phyloP scores from a whole-genome alignment of 2,329 filamentous ascomycete species.

The Fusarium sublunatum region DNA sequence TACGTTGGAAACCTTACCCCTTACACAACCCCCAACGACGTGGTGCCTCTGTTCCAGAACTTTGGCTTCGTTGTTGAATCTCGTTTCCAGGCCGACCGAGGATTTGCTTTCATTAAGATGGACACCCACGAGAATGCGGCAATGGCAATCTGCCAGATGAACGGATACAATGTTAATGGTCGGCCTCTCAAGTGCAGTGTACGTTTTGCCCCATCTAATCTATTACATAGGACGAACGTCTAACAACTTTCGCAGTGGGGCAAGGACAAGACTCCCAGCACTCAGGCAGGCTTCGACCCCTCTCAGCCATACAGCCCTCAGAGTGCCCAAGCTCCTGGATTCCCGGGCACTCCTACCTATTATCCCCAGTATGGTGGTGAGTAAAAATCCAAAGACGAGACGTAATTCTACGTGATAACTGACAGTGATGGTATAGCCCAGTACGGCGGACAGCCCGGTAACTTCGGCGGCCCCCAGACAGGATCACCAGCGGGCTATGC shows the following conservation, averaged over 20 bases:
- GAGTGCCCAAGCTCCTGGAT: constrained; percentile 77
- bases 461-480: constrained; percentile 71
- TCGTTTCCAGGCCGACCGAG: constrained; percentile 96
- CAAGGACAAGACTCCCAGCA: constrained; percentile 94
- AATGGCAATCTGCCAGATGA: constrained; percentile 98
- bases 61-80: constrained; percentile 98
- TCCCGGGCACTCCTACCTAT: constrained; percentile 83
- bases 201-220: constrained; percentile 59
- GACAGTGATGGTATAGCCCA: constrained; percentile 54
- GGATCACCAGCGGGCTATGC: constrained; percentile 72
- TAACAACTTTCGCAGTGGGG: constrained; percentile 77
- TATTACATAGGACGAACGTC: constrained; percentile 9
- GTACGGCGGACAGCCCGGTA: constrained; percentile 74
- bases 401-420: constrained; percentile 35
- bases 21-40: constrained; percentile 95
- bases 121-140: constrained; percentile 97
- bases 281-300: constrained; percentile 77
- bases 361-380: constrained; percentile 94
- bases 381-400: constrained; percentile 45
- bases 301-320: constrained; percentile 78
- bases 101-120: constrained; percentile 99
- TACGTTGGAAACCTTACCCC: constrained; percentile 98
- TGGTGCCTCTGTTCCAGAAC: constrained; percentile 98
- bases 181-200: constrained; percentile 98
- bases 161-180: constrained; percentile 97